Percentiles rank a stretch among this genome's conserved stretches.
Evolutionary conservation across 176 grass and related monocot genomes (phyloP).

Genomic region (Dactylis glomerata): DNA sequence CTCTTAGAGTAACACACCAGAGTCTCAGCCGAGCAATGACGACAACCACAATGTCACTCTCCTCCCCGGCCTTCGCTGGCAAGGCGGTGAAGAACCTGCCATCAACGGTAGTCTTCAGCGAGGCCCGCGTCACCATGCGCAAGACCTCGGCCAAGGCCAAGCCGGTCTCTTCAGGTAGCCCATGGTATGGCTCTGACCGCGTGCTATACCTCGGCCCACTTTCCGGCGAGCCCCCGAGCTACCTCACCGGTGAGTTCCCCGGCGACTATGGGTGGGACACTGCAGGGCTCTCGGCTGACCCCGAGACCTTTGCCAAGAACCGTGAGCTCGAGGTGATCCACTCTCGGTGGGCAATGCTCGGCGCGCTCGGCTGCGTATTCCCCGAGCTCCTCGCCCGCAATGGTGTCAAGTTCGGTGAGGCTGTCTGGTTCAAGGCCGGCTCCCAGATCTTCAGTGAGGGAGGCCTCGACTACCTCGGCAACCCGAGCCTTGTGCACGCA

Average conservation of each 20-base stretch:
- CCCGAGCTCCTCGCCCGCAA: slow-evolving; percentile 80
- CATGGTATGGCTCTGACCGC: slow-evolving; percentile 77
- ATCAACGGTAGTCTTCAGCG: slow-evolving; percentile 21
- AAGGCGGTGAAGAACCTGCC: slow-evolving; percentile 35
- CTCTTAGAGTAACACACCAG: not conserved
- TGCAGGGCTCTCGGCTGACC: slow-evolving; percentile 60
- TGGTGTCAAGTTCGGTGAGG: slow-evolving; percentile 85
- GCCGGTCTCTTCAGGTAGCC: slow-evolving; percentile 49
- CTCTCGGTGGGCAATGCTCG: slow-evolving; percentile 83
- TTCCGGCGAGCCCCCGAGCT: slow-evolving; percentile 71
- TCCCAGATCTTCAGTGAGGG: slow-evolving; percentile 90
- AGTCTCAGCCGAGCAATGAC: slow-evolving; percentile 16
- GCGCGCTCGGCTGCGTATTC: slow-evolving; percentile 81
- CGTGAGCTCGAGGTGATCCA: slow-evolving; percentile 88
- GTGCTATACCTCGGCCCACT: slow-evolving; percentile 76
- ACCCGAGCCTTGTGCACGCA: slow-evolving; percentile 74
- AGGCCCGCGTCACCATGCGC: slow-evolving; percentile 60
- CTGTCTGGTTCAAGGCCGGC: slow-evolving; percentile 89
- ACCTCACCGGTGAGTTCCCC: slow-evolving; percentile 83
- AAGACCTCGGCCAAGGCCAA: slow-evolving; percentile 47
- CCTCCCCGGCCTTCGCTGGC: slow-evolving; percentile 50
- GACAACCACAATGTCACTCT: slow-evolving; percentile 58
- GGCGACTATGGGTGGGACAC: slow-evolving; percentile 96
- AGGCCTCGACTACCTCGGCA: slow-evolving; percentile 84
- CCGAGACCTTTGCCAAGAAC: slow-evolving; percentile 91